A percentile compares a stretch with the other conserved stretches of the same genome.
Conservation (phyloP, 352 stramenopile species). For the Phytopythium oedochilum region DNA sequence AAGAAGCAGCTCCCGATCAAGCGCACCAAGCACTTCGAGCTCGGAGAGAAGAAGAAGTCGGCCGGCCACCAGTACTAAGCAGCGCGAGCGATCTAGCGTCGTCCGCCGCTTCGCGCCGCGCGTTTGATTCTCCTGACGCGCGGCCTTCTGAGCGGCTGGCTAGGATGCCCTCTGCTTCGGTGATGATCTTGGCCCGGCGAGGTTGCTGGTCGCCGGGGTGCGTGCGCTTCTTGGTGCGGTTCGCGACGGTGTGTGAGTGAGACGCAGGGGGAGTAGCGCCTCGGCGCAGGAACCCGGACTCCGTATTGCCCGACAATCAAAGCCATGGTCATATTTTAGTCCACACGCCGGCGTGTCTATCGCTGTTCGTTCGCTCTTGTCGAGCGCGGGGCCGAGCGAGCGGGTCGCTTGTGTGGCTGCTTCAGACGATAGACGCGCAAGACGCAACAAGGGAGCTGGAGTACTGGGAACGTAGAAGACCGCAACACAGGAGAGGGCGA, state of each 20-base stretch:
- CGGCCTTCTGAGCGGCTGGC: background rate
- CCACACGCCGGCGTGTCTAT: slow-evolving; percentile 11
- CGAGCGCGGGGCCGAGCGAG: background rate
- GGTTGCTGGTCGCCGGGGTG: slow-evolving; percentile 7
- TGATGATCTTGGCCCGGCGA: slow-evolving; percentile 10
- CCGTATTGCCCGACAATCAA: slow-evolving; percentile 31
- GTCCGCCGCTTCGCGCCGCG: slow-evolving; percentile 5
- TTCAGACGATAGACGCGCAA: too few relatives aligned
- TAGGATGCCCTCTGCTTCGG: slow-evolving; percentile 18
- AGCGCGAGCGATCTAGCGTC: slow-evolving; percentile 4
- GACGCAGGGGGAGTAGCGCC: slow-evolving; percentile 1
- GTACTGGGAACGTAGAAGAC: too few relatives aligned
- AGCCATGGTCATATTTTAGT: slow-evolving; percentile 58
- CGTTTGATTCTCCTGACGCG: slow-evolving; percentile 8
- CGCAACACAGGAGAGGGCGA: too few relatives aligned
- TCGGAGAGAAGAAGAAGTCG: slow-evolving; percentile 99
- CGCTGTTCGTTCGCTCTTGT: slow-evolving; percentile 5
- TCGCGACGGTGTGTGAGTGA: slow-evolving; percentile 7
- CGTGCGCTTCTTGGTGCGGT: slow-evolving; percentile 9
- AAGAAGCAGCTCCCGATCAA: slow-evolving; percentile 99
- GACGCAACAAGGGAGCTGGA: too few relatives aligned
- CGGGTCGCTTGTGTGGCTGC: too few relatives aligned
- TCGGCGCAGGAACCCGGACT: slow-evolving; percentile 8
- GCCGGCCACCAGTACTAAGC: slow-evolving; percentile 97
- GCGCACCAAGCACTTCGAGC: slow-evolving; percentile 99